Conservation (phyloP, 2,329 filamentous ascomycete species). For the Chrysoporthe cubensis region DNA sequence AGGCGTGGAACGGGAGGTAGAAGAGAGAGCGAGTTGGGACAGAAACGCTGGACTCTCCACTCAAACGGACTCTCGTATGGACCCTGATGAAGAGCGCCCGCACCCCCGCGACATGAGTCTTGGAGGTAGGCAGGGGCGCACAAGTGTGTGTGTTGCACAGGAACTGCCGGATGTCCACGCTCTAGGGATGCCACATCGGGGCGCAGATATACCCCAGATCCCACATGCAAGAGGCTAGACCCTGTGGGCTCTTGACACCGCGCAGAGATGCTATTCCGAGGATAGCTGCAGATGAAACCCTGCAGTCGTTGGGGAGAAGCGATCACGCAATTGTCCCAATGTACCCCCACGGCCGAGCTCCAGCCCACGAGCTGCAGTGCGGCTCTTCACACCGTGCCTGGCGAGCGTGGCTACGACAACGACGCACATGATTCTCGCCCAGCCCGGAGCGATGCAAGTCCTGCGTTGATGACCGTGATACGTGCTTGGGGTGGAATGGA, state of each 20-base stretch:
- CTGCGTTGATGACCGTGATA: no score
- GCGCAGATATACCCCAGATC: conserved; percentile 8
- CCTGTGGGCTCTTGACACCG: neutral
- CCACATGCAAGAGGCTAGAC: neutral
- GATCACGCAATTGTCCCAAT: conserved; percentile 16
- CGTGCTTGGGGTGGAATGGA: no score
- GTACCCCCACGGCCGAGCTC: neutral
- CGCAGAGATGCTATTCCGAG: conserved; percentile 16
- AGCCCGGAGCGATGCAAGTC: no score
- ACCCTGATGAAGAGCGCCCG: no score
- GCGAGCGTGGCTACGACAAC: no score
- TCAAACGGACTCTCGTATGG: no score
- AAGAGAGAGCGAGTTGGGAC: neutral
- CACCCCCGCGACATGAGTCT: no score
- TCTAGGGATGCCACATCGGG: neutral
- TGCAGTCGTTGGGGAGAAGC: conserved; percentile 16
- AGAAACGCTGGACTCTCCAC: neutral
- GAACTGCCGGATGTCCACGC: neutral
- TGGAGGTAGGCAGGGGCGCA: neutral
- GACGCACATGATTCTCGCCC: no score
- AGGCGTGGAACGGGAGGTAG: conserved; percentile 51
- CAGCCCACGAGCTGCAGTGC: neutral
- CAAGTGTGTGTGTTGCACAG: neutral
- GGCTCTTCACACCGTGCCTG: neutral
- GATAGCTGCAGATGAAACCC: conserved; percentile 9